These are phyloP conservation scores for Cantharellus cinnabarinus DNA, from an alignment of 768 basidiomycete species.

Conservation along the genomic window DNA sequence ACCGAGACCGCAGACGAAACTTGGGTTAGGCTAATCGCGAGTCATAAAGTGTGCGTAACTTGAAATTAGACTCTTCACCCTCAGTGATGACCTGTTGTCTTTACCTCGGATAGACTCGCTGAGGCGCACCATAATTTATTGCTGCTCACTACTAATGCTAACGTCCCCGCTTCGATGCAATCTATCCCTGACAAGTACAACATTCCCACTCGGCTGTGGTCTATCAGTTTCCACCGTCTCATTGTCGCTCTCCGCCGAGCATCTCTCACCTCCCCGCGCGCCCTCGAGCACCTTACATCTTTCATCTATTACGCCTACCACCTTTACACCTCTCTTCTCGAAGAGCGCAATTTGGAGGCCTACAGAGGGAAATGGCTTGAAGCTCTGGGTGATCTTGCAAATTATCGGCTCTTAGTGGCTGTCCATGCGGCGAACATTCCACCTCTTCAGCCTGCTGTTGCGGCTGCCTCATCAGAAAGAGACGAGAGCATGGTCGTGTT, in stretches of 20 bases:
- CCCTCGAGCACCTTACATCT: slow-evolving; percentile 81
- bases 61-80: not conserved
- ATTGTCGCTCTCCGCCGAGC: slow-evolving; percentile 80
- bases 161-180: slow-evolving; percentile 71
- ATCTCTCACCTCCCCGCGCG: slow-evolving; percentile 44
- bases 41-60: slow-evolving; percentile 66
- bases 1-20: slow-evolving; percentile 22
- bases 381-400: slow-evolving; percentile 85
- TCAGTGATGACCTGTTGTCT: not conserved
- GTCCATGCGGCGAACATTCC: slow-evolving; percentile 23
- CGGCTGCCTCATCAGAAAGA: not conserved
- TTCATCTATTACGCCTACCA: slow-evolving; percentile 91
- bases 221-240: slow-evolving; percentile 71
- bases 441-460: slow-evolving; percentile 31
- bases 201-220: slow-evolving; percentile 86
- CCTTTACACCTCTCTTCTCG: slow-evolving; percentile 77
- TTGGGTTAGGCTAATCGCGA: slow-evolving; percentile 46
- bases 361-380: slow-evolving; percentile 87
- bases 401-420: slow-evolving; percentile 93
- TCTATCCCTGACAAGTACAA: slow-evolving; percentile 88
- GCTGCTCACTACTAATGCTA: slow-evolving; percentile 64
- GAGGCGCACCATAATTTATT: slow-evolving; percentile 82
- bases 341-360: slow-evolving; percentile 45
- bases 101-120: slow-evolving; percentile 39
- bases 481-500: slow-evolving; percentile 17